Base-by-base conservation (phyloP, 1,139 yeast species). In the Magnusiomyces clavatus region DNA sequence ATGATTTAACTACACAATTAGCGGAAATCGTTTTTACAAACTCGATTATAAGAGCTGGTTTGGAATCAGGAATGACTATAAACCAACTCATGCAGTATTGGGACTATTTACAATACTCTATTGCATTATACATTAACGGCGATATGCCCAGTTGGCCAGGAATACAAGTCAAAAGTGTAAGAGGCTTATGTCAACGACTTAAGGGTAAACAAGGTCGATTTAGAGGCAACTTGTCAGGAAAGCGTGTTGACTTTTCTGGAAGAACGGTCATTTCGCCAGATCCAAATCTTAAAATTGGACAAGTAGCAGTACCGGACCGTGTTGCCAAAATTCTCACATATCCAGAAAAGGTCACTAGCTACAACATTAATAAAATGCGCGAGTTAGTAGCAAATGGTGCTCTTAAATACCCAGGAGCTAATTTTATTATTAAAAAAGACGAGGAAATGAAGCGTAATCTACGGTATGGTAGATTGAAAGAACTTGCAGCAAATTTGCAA, bases 191-290 rank as follows among this genome's bases (percentile, higher is more conserved):
- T 68, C 99, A 94, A 71, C 81, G 99, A 67, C 76, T 94, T 57
- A 94, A 94, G 72, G 99, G 99, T 69, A 94, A 94, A 64, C 98
- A 92, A 69, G 99, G 99, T 64, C 85, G 99, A 67, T 94, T 94
- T 71, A 80, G 99, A 75, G 99, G 99, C 59, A 94, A 94, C 66
- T 73, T 94, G 60, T 89, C 97, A 0, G 99, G 99, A 69, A 94
- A 94, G 69, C 86, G 99, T 74, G 99, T 94, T 43, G 99, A 94
- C 69, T 94, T 94, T 67, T 90, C 97, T 0, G 98, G 95, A 50
- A 81, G 99, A 74, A 94, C 98, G 0, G 99, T 94, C 61, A 92
- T 94, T 66, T 92, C 98, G 1, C 99, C 99, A 0, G 99, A 94
- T 72, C 99, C 98, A 37, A 94, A 94, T 68, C 75, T 94, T 61